Evolutionary conservation across 768 basidiomycete genomes (phyloP), one percentile per base, ranked within the genome.

Genomic region (Paxillus rubicundulus): DNA sequence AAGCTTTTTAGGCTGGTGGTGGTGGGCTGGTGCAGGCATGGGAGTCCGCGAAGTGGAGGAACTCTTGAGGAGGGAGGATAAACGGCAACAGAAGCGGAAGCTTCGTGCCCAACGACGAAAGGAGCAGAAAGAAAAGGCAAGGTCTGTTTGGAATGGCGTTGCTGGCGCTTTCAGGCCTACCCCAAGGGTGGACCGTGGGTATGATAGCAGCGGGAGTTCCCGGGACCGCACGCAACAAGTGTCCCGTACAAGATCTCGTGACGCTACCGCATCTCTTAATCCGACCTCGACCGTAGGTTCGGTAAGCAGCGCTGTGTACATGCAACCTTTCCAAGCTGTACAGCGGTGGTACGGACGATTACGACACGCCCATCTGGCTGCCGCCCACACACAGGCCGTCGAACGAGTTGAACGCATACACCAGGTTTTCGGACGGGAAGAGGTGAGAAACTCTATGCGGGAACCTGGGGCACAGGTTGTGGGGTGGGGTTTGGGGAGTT

Each of bases 21-120:
- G 94, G 94, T 98, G 93, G 93, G 92, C 93, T 13, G 94, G 94
- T n/a, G 84, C 88, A 2, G 89, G 92, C 5, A 91, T 88, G 77
- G 89, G 86, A 9, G 78, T 85, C 3, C 77, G 80, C 27, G 86
- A 87, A 57, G 76, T 90, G 45, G 85, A 89, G 60, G 80, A 89
- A 50, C 76, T 82, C 50, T 67, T 86, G 42, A 55, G 65, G 24
- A 72, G 71, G 47, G 73, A 82, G 60, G 82, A 80, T 55, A 85
- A 84, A 61, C 74, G 80, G 10, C 76, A 82, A 50, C 62, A 68
- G 24, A 75, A 80, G 50, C 75, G 79, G 17, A 68, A 67, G 38
- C 65, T 76, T 28, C 77, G 76, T 6, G 68, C 73, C n/a, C 78
- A 81, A 48, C 70, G 75, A 47, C 73, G 77, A 50, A 73, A 70